Evolutionary conservation across 164 flowering plant species (phyloP).

Genomic region (Buxus sempervirens): DNA sequence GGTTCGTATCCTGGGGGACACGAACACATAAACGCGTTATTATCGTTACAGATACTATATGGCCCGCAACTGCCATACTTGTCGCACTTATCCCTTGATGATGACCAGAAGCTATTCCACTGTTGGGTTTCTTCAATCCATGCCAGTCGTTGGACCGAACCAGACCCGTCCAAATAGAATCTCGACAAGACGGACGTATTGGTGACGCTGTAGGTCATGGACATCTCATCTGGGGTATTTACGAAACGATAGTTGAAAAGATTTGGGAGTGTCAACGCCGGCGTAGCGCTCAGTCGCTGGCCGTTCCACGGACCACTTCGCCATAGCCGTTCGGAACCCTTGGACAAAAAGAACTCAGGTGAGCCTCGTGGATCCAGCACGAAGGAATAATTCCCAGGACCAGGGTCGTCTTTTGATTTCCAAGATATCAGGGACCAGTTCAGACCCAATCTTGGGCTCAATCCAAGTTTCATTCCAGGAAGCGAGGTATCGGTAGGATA

Average conservation of each 20-base stretch:
- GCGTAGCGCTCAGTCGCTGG: not conserved
- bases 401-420: not conserved
- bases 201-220: not conserved
- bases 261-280: not conserved
- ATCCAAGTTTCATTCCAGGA: not conserved
- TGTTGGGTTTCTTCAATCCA: not conserved
- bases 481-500: not conserved
- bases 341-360: not conserved
- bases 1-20: conserved; percentile 7
- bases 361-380: not conserved
- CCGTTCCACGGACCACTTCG: too few species aligned
- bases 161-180: not conserved
- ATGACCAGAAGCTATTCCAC: not conserved
- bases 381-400: too few species aligned
- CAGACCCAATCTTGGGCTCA: not conserved
- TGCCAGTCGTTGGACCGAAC: not conserved
- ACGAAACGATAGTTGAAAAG: not conserved
- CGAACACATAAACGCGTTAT: not conserved
- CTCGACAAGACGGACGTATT: not conserved
- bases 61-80: not conserved
- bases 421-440: not conserved
- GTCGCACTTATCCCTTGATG: too few species aligned
- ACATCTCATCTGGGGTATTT: not conserved
- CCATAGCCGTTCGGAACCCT: too few species aligned
- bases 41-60: not conserved